Evolutionary conservation across 2,329 filamentous ascomycete species (phyloP).

Genomic region (Colletotrichum musae): DNA sequence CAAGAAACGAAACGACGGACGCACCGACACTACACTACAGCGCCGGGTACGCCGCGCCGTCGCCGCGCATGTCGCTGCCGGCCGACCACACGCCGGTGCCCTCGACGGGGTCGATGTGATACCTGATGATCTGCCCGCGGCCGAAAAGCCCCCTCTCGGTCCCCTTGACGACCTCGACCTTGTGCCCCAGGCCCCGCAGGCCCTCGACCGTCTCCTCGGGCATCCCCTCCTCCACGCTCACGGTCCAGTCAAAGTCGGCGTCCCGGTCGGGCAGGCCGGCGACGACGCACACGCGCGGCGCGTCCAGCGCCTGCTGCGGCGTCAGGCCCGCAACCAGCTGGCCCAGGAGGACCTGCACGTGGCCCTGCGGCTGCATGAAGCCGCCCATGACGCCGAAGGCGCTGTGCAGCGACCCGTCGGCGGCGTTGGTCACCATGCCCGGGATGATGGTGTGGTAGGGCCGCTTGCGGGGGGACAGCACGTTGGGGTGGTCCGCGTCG

Average conservation of each 20-base stretch:
- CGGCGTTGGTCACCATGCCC: conserved; percentile 84
- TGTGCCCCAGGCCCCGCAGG: conserved; percentile 79
- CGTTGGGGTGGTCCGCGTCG: conserved; percentile 80
- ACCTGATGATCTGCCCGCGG: conserved; percentile 87
- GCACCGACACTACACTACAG: conserved; percentile 1
- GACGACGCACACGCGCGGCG: conserved; percentile 90
- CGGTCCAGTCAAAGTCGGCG: conserved; percentile 71
- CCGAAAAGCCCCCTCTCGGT: conserved; percentile 81
- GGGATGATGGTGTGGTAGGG: conserved; percentile 99
- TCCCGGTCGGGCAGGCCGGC: conserved; percentile 77
- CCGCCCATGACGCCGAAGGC: conserved; percentile 98
- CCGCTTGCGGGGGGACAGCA: conserved; percentile 83
- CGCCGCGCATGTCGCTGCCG: conserved; percentile 89
- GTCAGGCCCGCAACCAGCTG: conserved; percentile 86
- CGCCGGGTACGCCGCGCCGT: conserved; percentile 77
- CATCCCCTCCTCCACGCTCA: conserved; percentile 90
- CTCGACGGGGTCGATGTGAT: conserved; percentile 79
- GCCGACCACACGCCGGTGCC: conserved; percentile 84
- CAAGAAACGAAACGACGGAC: neutral
- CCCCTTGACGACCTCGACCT: conserved; percentile 77
- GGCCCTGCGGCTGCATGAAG: conserved; percentile 98
- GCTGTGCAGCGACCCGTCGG: conserved; percentile 82
- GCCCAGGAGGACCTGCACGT: conserved; percentile 92
- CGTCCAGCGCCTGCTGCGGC: conserved; percentile 91
- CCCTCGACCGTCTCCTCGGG: conserved; percentile 76